Conservation (phyloP, 1,284 basidiomycete species). For the Flammula alnicola region DNA sequence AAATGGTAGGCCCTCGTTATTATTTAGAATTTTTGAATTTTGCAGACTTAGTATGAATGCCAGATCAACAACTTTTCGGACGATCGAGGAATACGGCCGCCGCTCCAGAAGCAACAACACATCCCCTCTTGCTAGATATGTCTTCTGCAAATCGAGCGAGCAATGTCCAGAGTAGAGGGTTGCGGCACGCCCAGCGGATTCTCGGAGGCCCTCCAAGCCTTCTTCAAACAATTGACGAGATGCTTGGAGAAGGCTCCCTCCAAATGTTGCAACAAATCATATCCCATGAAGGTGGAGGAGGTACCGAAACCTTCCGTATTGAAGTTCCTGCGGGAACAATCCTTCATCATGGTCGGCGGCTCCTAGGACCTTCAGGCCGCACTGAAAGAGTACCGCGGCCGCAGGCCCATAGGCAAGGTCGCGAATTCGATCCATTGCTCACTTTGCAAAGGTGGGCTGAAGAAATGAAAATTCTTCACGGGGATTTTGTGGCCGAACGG, state of each 20-base stretch:
- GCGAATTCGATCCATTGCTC: slow-evolving; percentile 75
- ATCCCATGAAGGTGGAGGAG: slow-evolving; percentile 53
- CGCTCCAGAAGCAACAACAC: slow-evolving; percentile 70
- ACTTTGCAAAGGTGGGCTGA: slow-evolving; percentile 93
- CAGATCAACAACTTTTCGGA: slow-evolving; percentile 67
- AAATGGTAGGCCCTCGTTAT: slow-evolving; percentile 43
- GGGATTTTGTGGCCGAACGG: slow-evolving; percentile 72
- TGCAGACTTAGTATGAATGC: slow-evolving; percentile 27
- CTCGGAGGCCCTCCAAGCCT: slow-evolving; percentile 60
- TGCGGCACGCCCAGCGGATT: slow-evolving; percentile 63
- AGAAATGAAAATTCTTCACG: slow-evolving; percentile 83
- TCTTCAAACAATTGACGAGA: slow-evolving; percentile 80
- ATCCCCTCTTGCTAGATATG: slow-evolving; percentile 82
- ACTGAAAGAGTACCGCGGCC: slow-evolving; percentile 61
- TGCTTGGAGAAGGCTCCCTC: slow-evolving; percentile 81
- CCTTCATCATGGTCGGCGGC: slow-evolving; percentile 57
- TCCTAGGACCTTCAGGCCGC: slow-evolving; percentile 59
- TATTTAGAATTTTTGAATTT: slow-evolving; percentile 12
- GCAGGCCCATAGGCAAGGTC: slow-evolving; percentile 50
- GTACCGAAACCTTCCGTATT: slow-evolving; percentile 72
- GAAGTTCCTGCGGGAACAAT: slow-evolving; percentile 70
- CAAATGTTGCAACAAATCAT: slow-evolving; percentile 86
- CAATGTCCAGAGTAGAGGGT: slow-evolving; percentile 49
- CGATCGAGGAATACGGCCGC: slow-evolving; percentile 54
- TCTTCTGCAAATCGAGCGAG: slow-evolving; percentile 48